Evolutionary conservation across 345 rosid species (phyloP).

Genomic region (Eucalyptus virginea): DNA sequence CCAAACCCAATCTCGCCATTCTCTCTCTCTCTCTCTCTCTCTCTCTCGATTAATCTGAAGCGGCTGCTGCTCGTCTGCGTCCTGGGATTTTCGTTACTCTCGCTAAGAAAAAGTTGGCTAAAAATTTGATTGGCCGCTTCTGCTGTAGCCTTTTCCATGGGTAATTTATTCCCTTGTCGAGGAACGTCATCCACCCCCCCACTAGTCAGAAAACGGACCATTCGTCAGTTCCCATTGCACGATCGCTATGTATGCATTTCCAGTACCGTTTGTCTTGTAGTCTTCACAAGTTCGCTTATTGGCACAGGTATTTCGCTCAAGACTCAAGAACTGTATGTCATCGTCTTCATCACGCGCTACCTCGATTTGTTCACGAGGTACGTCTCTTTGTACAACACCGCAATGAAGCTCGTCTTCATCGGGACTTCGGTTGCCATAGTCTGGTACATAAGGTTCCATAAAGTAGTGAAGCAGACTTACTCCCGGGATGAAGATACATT

Average conservation of each 20-base stretch:
- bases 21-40: background rate
- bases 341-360: conserved; percentile 34
- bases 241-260: background rate
- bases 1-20: background rate
- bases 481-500: conserved; percentile 19
- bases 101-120: background rate
- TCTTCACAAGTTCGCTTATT: background rate
- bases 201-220: background rate
- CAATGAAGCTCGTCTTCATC: conserved; percentile 24
- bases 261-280: background rate
- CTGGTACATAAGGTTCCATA: conserved; percentile 40
- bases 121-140: background rate
- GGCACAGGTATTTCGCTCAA: conserved; percentile 28
- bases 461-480: conserved; percentile 24
- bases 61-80: background rate
- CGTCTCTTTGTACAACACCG: conserved; percentile 25
- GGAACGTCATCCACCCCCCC: background rate
- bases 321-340: conserved; percentile 32
- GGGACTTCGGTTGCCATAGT: conserved; percentile 28
- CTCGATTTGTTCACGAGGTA: conserved; percentile 13
- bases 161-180: background rate
- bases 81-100: background rate
- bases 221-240: background rate
- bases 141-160: background rate
- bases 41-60: background rate